phyloP scores from a whole-genome alignment of 164 flowering plant species.

The Protea cynaroides region DNA sequence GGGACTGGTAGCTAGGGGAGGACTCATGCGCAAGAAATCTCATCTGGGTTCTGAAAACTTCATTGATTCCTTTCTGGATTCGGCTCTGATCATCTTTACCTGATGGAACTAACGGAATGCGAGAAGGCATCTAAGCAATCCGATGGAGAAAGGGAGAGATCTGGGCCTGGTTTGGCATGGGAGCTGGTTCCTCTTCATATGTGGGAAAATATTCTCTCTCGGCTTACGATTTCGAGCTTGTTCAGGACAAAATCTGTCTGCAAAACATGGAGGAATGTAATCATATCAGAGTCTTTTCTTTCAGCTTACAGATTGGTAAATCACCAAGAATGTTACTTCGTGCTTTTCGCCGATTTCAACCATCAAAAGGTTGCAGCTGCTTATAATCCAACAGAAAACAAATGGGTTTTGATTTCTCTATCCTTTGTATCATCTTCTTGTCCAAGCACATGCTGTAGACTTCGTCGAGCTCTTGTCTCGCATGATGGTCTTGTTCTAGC shows the following conservation, averaged over 20 bases:
- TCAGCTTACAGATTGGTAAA: conserved; percentile 5
- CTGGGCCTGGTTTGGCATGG: neutral
- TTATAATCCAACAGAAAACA: conserved; percentile 11
- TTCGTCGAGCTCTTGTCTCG: conserved; percentile 8
- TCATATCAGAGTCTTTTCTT: conserved; percentile 6
- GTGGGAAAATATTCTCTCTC: conserved; percentile 14
- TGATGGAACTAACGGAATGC: neutral
- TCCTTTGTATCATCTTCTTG: conserved; percentile 10
- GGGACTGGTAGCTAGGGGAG: neutral
- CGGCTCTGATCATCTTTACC: too few relatives aligned
- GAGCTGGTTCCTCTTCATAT: conserved; percentile 13
- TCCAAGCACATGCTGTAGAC: conserved; percentile 14
- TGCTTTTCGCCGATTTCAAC: conserved; percentile 14
- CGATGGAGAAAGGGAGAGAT: neutral
- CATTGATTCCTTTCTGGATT: too few relatives aligned
- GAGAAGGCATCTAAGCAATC: neutral
- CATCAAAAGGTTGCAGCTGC: conserved; percentile 10
- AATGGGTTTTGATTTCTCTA: conserved; percentile 15
- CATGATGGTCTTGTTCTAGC: conserved; percentile 15
- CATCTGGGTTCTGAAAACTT: neutral
- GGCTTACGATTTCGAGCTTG: conserved; percentile 7
- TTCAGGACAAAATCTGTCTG: conserved; percentile 10
- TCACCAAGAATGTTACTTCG: conserved; percentile 13
- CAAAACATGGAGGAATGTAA: conserved; percentile 14
- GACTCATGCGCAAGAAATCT: neutral